These are phyloP conservation scores for Taxawa tesnikishii DNA, from an alignment of 2,329 filamentous ascomycete genomes.

Conservation along the genomic window DNA sequence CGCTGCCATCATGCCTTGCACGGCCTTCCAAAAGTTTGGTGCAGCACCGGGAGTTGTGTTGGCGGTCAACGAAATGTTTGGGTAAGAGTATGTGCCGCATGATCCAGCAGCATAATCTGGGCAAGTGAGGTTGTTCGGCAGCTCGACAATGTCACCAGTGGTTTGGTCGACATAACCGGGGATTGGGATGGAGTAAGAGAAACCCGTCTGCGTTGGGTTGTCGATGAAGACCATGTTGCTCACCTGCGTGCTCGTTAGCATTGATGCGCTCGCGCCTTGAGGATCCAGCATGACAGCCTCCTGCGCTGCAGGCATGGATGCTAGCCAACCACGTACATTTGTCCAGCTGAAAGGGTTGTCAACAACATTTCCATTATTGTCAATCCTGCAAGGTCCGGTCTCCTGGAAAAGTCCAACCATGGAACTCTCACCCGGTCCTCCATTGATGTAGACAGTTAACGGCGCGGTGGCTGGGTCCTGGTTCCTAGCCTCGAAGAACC, in stretches of 20 bases:
- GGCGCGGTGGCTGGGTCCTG: constrained; percentile 35
- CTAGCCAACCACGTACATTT: no score
- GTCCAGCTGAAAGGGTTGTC: constrained; percentile 54
- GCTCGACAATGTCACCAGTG: constrained; percentile 24
- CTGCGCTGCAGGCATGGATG: no score
- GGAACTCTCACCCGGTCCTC: constrained; percentile 53
- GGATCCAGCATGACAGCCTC: constrained; percentile 44
- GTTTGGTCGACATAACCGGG: constrained; percentile 43
- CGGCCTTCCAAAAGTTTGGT: constrained; percentile 49
- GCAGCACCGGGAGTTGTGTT: constrained; percentile 24
- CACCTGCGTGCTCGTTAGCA: no score
- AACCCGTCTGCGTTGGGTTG: constrained; percentile 58
- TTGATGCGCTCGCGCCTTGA: constrained; percentile 57
- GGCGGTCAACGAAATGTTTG: constrained; percentile 23
- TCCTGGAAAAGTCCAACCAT: constrained; percentile 53
- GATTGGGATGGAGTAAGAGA: constrained; percentile 52
- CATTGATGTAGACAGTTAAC: constrained; percentile 54
- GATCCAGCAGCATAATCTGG: not conserved
- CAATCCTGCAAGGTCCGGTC: constrained; percentile 36
- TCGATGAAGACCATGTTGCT: constrained; percentile 49
- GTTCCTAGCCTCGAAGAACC: constrained; percentile 49
- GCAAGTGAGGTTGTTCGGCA: constrained; percentile 28
- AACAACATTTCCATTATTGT: constrained; percentile 33
- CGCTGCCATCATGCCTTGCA: constrained; percentile 43
- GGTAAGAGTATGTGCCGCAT: constrained; percentile 50